A percentile compares a stretch with the other conserved stretches of the same genome.
phyloP scores from a whole-genome alignment of 257 asterid species.

The Solanum sejunctum region DNA sequence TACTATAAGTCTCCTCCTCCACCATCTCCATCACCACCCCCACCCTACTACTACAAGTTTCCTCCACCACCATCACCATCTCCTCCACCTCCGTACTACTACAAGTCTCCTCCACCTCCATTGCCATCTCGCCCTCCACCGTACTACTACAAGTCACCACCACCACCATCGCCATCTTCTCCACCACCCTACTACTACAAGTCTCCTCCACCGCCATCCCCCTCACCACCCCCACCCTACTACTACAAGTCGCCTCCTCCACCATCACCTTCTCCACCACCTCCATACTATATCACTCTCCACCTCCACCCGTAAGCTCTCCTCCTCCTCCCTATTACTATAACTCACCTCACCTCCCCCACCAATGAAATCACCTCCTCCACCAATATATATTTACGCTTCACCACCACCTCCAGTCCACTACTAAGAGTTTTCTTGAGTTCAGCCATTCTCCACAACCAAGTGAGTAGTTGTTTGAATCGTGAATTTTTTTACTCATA shows the following conservation, averaged over 20 bases:
- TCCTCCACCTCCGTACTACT: background rate
- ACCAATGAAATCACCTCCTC: background rate
- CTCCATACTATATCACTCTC: background rate
- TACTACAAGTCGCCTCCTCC: slow-evolving; percentile 5
- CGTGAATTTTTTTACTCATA: background rate
- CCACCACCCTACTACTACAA: background rate
- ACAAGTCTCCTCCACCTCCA: background rate
- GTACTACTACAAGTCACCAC: background rate
- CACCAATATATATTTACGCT: slow-evolving; percentile 3
- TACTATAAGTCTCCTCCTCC: background rate
- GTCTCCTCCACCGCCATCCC: background rate
- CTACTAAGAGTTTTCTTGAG: background rate
- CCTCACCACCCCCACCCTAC: background rate
- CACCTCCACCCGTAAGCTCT: background rate
- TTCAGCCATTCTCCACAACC: background rate
- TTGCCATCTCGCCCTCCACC: background rate
- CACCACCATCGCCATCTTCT: background rate
- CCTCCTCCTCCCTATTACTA: background rate
- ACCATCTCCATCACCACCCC: background rate
- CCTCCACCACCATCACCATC: background rate
- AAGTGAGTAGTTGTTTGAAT: background rate
- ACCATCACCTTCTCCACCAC: background rate
- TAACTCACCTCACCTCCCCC: background rate
- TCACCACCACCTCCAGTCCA: slow-evolving; percentile 12
- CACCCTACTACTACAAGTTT: background rate